phyloP scores from a whole-genome alignment of 2,329 filamentous ascomycete genomes.

The Chaetomium sp. region DNA sequence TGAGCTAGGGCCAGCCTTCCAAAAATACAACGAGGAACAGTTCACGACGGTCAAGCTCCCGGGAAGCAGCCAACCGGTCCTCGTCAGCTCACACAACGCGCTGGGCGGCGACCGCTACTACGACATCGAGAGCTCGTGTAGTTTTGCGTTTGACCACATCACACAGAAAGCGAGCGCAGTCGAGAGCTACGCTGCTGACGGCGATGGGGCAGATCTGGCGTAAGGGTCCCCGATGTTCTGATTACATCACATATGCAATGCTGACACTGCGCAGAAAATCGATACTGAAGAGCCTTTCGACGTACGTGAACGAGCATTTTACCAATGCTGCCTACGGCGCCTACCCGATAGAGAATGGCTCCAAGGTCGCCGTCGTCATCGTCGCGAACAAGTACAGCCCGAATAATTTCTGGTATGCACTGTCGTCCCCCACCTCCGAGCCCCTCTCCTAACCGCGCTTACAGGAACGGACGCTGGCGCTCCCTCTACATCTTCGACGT shows the following conservation, averaged over 20 bases:
- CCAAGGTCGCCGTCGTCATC: slow-evolving; percentile 75
- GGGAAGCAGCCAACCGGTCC: slow-evolving; percentile 77
- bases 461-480: slow-evolving; percentile 93
- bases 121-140: slow-evolving; percentile 84
- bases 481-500: slow-evolving; percentile 81
- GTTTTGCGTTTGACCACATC: slow-evolving; percentile 84
- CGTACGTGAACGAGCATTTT: slow-evolving; percentile 87
- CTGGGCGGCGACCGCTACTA: slow-evolving; percentile 83
- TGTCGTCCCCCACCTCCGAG: background rate
- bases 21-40: slow-evolving; percentile 96
- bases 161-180: slow-evolving; percentile 83
- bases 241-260: background rate
- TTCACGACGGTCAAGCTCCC: slow-evolving; percentile 87
- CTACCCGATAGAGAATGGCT: slow-evolving; percentile 76
- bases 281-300: slow-evolving; percentile 72
- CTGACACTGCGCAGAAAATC: slow-evolving; percentile 65
- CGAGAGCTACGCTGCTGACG: slow-evolving; percentile 78
- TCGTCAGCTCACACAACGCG: slow-evolving; percentile 85
- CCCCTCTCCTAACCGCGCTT: background rate
- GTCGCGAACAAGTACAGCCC: slow-evolving; percentile 98
- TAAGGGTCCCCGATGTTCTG: slow-evolving; percentile 48
- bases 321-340: slow-evolving; percentile 78
- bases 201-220: slow-evolving; percentile 76
- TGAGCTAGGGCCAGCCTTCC: slow-evolving; percentile 78
- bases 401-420: slow-evolving; percentile 85